Evolutionary conservation across 2,329 filamentous ascomycete genomes (phyloP), one percentile per base, ranked within the genome.

Genomic region (Pestalotiopsis sp.): DNA sequence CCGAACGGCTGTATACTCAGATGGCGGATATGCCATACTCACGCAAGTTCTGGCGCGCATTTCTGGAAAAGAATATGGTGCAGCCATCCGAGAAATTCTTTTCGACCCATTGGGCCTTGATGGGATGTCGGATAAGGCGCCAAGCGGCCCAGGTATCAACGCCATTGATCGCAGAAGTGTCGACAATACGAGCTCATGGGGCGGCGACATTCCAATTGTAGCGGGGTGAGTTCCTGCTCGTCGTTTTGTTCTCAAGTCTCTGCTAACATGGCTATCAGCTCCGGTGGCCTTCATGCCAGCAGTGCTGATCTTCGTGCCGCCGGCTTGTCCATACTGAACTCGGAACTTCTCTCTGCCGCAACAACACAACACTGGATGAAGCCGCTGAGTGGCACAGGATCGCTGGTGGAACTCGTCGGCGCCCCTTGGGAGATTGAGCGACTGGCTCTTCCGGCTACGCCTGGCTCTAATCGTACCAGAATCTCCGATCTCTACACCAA

Each of bases 401-500:
- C 59, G 7, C 17, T 62, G 36, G 36, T 23, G 0, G 59, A 62
- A 41, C 25, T 62, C 31, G 36, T 62, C 9, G 59, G 59, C 14
- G 59, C 59, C 2, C 59, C 59, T 39, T 62, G 59, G 59, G 59
- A 62, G 11, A 62, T 62, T 17, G 12, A 62, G 6, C 59, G 59
- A 6, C 17, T 62, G 14, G 59, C 59, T 4, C 11, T 62, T n/a
- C 59, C 59, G 9, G 11, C 59, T 39, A 39, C 59, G 3, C 17
- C 14, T 23, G 59, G 59, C 9, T 62, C 59, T 11, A 62, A 41
- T 11, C 5, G 17, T 4, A 62, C 59, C 1, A 20, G 59, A 12
- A 39, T 62, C 36, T 62, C 31, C 14, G 59, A 62, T n/a, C 17
- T 62, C 9, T 62, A 62, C n/a, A 62, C 59, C 11, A 62, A 62